Evolutionary conservation across 495 filamentous ascomycete species (phyloP), one percentile per base, ranked within the genome.

Genomic region (Podospora conica): DNA sequence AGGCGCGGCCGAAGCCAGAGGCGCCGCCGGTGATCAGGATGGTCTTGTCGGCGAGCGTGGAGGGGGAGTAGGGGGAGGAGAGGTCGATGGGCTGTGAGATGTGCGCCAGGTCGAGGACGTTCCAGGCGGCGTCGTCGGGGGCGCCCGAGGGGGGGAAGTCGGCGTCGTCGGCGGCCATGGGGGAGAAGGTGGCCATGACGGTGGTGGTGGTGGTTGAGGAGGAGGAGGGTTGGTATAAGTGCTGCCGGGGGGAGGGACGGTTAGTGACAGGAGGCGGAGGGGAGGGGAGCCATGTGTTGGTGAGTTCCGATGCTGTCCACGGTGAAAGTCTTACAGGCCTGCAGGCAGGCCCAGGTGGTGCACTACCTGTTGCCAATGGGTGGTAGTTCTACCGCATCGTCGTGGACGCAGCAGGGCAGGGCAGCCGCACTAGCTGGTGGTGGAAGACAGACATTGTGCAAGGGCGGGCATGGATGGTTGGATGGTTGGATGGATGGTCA

Each of bases 1-100:
- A 84, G 62, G 80, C 78, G 8, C 81, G 81, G 11, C 83, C 83
- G 70, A 85, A 82, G 29, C 83, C 83, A 9, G 81, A 79, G 2
- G 83, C 82, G 24, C 81, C 83, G 66, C 83, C 83, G 0, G 82
- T 79, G 67, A 85, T 79, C 28, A 85, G 69, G 55, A 85, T 81
- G 31, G 76, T 81, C 69, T 76, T 76, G 67, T 74, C 79, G 27
- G 75, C 73, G 59, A 83, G 68, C 63, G 70, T 76, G 18, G 76
- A 63, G 8, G 69, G 68, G 58, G 77, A 78, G 71, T 79, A 81
- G 3, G 77, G 75, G 7, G 66, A 55, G n/a, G 66, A 67, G 6
- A 67, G 64, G 58, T 82, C 77, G 29, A 82, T 65, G 11, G 78
- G 78, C 3, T 53, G 54, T 1, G 79, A 81, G 53, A 77, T 73